A percentile compares a stretch with the other conserved stretches of the same genome.
Evolutionary conservation across 192 early-diverging fungal species (phyloP).

Genomic region (Phlyctochytrium planicorne): DNA sequence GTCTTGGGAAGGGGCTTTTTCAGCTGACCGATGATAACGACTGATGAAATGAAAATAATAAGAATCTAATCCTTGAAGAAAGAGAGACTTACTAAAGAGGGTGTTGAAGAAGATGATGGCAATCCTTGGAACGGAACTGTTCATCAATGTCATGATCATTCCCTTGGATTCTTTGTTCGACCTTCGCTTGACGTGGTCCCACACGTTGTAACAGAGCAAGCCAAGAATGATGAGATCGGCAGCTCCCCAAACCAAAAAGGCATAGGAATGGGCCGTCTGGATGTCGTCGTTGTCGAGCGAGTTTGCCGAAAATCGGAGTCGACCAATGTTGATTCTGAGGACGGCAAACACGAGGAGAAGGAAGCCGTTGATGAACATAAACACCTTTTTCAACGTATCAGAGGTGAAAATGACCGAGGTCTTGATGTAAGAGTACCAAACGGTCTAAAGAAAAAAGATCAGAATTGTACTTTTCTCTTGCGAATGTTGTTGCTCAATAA

Average conservation of each 20-base stretch:
- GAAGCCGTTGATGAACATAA: constrained; percentile 9
- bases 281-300: constrained; percentile 17
- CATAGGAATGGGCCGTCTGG: constrained; percentile 27
- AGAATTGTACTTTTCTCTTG: too few species aligned
- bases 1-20: not conserved
- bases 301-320: constrained; percentile 6
- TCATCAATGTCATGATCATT: constrained; percentile 12
- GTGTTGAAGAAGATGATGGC: constrained; percentile 24
- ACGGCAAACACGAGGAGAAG: constrained; percentile 13
- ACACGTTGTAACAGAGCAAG: constrained; percentile 7
- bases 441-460: too few species aligned
- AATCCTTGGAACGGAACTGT: constrained; percentile 21
- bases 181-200: constrained; percentile 8
- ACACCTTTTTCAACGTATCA: too few species aligned
- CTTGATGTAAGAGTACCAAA: constrained; percentile 26
- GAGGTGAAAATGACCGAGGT: not conserved
- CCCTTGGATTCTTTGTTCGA: not conserved
- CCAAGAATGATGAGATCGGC: constrained; percentile 29
- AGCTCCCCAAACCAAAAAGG: constrained; percentile 34
- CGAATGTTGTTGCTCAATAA: too few species aligned
- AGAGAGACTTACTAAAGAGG: not conserved
- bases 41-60: too few species aligned
- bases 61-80: too few species aligned
- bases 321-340: constrained; percentile 25
- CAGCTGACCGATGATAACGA: constrained; percentile 19